These are phyloP conservation scores for Drechslerella stenobrocha DNA, from an alignment of 2,329 filamentous ascomycete genomes.

Conservation along the genomic window DNA sequence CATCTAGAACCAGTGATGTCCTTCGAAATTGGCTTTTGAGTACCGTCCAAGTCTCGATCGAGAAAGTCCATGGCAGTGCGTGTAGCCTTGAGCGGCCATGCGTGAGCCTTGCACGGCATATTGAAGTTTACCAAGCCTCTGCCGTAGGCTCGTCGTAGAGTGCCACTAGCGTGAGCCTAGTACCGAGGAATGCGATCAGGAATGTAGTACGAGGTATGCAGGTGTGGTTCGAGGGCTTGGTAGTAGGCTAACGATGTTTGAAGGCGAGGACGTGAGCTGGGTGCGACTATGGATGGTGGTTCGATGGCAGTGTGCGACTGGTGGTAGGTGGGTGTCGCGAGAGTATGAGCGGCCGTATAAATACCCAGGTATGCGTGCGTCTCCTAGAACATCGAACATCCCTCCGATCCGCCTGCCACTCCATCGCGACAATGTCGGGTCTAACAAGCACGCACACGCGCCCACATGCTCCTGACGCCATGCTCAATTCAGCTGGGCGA, in stretches of 20 bases:
- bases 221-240: background rate
- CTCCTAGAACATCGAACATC: too few species aligned
- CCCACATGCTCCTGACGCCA: constrained; percentile 1
- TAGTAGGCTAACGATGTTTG: background rate
- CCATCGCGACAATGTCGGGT: background rate
- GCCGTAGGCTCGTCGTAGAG: background rate
- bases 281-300: too few species aligned
- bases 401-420: background rate
- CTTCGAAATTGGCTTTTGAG: constrained; percentile 8
- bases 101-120: constrained; percentile 44
- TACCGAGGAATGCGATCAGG: background rate
- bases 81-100: constrained; percentile 31
- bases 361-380: too few species aligned
- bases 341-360: too few species aligned
- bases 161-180: background rate
- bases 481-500: background rate
- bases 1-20: constrained; percentile 19
- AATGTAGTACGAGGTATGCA: background rate
- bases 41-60: constrained; percentile 15
- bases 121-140: background rate
- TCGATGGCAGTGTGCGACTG: too few species aligned
- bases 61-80: constrained; percentile 1
- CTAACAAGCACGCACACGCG: background rate
- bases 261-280: background rate
- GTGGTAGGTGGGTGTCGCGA: too few species aligned